Evolutionary conservation across 441 rosid genomes (phyloP).

Genomic region (Aleurites moluccanus): DNA sequence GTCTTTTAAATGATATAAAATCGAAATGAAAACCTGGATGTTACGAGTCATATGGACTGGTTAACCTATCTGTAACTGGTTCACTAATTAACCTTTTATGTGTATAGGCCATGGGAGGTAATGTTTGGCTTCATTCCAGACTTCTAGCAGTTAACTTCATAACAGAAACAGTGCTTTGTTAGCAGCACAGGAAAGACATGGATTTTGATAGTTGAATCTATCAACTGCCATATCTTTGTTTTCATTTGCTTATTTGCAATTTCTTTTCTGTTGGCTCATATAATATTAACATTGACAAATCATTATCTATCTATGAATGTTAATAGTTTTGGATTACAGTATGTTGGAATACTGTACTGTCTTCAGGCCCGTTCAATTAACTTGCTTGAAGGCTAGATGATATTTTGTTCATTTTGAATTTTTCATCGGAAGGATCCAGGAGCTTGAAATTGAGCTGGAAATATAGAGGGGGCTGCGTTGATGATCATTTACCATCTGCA

Average conservation of each 20-base stretch:
- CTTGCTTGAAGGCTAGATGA: too few relatives aligned
- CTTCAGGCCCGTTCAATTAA: not conserved
- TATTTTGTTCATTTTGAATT: too few relatives aligned
- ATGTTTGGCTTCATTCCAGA: too few relatives aligned
- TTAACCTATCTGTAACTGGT: too few relatives aligned
- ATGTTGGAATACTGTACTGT: not conserved
- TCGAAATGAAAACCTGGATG: not conserved
- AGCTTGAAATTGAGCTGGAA: too few relatives aligned
- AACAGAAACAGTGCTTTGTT: not conserved
- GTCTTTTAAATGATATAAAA: too few relatives aligned
- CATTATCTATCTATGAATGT: too few relatives aligned
- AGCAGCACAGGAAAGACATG: not conserved
- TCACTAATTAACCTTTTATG: too few relatives aligned
- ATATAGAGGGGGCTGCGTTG: not conserved
- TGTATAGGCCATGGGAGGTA: too few relatives aligned
- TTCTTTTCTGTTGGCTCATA: not conserved
- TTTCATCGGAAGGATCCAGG: too few relatives aligned
- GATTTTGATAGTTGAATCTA: not conserved
- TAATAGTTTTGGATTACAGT: too few relatives aligned
- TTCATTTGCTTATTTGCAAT: not conserved
- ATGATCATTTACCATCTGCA: not conserved
- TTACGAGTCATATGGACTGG: not conserved
- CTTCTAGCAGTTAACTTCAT: not conserved
- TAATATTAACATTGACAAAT: not conserved
- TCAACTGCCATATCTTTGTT: not conserved